These are phyloP conservation scores for Jimgerdemannia flammicorona DNA, from an alignment of 192 early-diverging fungal species.

Conservation along the genomic window DNA sequence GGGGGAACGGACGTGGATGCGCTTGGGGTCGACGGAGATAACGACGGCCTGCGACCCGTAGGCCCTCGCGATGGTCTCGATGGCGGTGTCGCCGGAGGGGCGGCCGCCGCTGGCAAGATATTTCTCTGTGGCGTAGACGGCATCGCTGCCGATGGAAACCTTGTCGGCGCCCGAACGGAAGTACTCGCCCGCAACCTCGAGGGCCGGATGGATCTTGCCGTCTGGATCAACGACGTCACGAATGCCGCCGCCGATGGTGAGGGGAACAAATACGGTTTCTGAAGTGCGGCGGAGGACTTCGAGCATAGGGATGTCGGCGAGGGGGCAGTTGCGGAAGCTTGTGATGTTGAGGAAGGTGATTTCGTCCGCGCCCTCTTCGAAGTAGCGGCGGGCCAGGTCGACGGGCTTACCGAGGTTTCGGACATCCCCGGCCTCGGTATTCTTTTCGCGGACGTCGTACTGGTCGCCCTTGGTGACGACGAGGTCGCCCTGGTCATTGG, in stretches of 20 bases:
- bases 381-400: conserved; percentile 88
- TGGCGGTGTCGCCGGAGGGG: conserved; percentile 73
- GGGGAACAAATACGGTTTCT: conserved; percentile 95
- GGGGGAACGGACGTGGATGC: conserved; percentile 85
- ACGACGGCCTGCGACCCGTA: conserved; percentile 99
- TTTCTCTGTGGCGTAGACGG: conserved; percentile 95
- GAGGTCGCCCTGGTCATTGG: conserved; percentile 95
- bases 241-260: conserved; percentile 99
- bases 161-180: conserved; percentile 99
- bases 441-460: conserved; percentile 92
- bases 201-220: conserved; percentile 73
- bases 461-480: conserved; percentile 99
- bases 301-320: conserved; percentile 93
- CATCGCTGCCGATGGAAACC: conserved; percentile 98
- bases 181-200: conserved; percentile 98
- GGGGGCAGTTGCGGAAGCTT: conserved; percentile 89
- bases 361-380: conserved; percentile 95
- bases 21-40: conserved; percentile 94
- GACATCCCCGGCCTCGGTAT: conserved; percentile 57
- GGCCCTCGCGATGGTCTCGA: conserved; percentile 90
- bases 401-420: conserved; percentile 98
- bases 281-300: conserved; percentile 86
- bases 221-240: conserved; percentile 87
- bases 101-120: conserved; percentile 56
- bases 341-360: conserved; percentile 99